These are phyloP conservation scores for Mortierella sp. DNA, from an alignment of 371 early-diverging fungal genomes.

Conservation along the genomic window DNA sequence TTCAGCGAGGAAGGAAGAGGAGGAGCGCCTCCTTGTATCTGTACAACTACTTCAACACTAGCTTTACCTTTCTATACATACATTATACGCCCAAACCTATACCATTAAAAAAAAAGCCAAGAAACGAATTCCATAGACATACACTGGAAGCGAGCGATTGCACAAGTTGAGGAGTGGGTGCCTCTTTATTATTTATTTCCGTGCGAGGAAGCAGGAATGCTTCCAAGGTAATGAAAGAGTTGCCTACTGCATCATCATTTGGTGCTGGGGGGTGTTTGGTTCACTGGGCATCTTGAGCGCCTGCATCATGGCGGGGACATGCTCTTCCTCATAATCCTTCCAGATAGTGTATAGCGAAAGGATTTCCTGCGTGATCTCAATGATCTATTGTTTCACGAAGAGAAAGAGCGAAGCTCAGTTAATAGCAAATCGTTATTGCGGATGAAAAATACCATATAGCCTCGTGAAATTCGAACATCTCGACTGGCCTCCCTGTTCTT, in stretches of 20 bases:
- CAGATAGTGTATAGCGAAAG: constrained; percentile 75
- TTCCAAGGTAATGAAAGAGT: background rate
- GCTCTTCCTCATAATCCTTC: constrained; percentile 75
- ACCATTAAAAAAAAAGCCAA: background rate
- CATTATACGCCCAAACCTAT: background rate
- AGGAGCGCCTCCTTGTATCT: background rate
- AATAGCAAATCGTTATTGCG: background rate
- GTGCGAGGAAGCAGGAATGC: background rate
- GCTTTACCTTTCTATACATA: no score
- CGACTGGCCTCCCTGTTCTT: background rate
- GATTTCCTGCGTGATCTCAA: constrained; percentile 80
- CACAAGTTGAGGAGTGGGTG: background rate
- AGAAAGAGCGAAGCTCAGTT: background rate
- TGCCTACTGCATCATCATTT: constrained; percentile 20
- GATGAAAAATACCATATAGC: background rate
- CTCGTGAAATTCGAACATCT: background rate
- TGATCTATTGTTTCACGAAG: constrained; percentile 32
- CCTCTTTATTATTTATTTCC: background rate
- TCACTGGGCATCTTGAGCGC: constrained; percentile 27
- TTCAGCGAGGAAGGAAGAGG: no score
- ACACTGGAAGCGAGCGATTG: background rate
- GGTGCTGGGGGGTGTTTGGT: constrained; percentile 24
- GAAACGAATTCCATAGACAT: background rate
- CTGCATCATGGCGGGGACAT: constrained; percentile 62
- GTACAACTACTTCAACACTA: background rate